Conservation (phyloP, 2,329 filamentous ascomycete species). For the Exutisphaerella laricina region DNA sequence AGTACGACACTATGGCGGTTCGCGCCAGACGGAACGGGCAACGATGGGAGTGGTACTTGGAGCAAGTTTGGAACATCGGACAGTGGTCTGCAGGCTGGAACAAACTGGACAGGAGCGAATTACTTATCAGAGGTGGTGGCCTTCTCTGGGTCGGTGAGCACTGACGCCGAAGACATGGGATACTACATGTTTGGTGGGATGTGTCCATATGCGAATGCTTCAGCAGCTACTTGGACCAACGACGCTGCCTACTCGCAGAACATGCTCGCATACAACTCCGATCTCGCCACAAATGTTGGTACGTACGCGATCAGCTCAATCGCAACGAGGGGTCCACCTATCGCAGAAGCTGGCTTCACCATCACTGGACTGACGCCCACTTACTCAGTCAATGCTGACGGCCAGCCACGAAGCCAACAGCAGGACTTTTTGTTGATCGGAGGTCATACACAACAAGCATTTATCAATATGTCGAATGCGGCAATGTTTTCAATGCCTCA, state of each 20-base stretch:
- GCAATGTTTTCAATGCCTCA: slow-evolving; percentile 84
- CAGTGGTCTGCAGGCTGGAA: slow-evolving; percentile 36
- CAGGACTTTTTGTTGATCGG: slow-evolving; percentile 76
- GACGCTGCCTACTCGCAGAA: slow-evolving; percentile 71
- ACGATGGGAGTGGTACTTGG: slow-evolving; percentile 53
- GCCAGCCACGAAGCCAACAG: slow-evolving; percentile 57
- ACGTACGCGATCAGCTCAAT: slow-evolving; percentile 45
- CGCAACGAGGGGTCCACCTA: slow-evolving; percentile 56
- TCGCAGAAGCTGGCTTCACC: slow-evolving; percentile 81
- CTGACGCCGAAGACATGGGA: slow-evolving; percentile 48
- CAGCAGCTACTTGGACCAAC: slow-evolving; percentile 56
- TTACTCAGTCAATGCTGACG: slow-evolving; percentile 59
- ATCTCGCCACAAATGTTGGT: slow-evolving; percentile 33
- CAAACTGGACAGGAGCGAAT: slow-evolving; percentile 44
- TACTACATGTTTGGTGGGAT: slow-evolving; percentile 84
- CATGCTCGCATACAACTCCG: slow-evolving; percentile 63
- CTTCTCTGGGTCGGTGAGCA: slow-evolving; percentile 59
- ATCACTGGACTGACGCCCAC: slow-evolving; percentile 69
- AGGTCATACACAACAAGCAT: slow-evolving; percentile 75
- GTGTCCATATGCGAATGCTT: slow-evolving; percentile 57
- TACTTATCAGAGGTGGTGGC: slow-evolving; percentile 57
- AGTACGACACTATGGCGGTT: slow-evolving; percentile 64
- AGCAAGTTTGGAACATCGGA: slow-evolving; percentile 23
- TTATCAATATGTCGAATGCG: slow-evolving; percentile 90
- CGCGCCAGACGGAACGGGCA: slow-evolving; percentile 41